Conservation (phyloP, 108 stramenopile species). For the Schizochytrium sp. region DNA sequence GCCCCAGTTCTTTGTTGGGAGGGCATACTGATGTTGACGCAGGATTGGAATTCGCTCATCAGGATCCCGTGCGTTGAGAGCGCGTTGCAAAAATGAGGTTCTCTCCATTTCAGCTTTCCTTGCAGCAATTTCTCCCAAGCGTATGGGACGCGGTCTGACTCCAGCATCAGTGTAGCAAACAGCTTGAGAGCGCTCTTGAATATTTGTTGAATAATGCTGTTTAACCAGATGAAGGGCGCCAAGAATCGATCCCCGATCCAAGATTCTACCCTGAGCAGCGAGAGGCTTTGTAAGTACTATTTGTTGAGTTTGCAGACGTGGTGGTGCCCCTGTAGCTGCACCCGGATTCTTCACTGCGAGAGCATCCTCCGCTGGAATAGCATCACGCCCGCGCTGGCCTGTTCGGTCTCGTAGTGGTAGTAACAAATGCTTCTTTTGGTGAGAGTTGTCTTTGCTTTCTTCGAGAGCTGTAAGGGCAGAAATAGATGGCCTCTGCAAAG, state of each 20-base stretch:
- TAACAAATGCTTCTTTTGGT: neutral
- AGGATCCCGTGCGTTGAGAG: constrained; percentile 7
- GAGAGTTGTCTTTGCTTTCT: neutral
- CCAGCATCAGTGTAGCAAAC: constrained; percentile 8
- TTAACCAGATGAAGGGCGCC: neutral
- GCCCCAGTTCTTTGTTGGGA: neutral
- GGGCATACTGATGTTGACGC: neutral
- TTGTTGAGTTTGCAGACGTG: too few species aligned
- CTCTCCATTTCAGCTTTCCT: neutral
- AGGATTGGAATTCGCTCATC: neutral
- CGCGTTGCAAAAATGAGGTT: neutral
- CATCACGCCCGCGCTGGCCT: too few species aligned
- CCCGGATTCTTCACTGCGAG: too few species aligned
- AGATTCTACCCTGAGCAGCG: too few species aligned
- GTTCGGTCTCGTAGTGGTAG: neutral
- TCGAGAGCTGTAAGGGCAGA: neutral
- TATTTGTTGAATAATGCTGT: neutral
- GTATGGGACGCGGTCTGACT: neutral
- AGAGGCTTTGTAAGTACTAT: too few species aligned
- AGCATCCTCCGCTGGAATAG: too few species aligned
- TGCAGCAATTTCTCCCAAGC: neutral
- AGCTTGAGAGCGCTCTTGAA: neutral
- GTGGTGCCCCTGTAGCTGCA: too few species aligned
- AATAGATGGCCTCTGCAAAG: constrained; percentile 1
- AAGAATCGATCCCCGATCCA: too few species aligned